Conservation (phyloP, 495 filamentous ascomycete species). For the Aspergillus baeticus region DNA sequence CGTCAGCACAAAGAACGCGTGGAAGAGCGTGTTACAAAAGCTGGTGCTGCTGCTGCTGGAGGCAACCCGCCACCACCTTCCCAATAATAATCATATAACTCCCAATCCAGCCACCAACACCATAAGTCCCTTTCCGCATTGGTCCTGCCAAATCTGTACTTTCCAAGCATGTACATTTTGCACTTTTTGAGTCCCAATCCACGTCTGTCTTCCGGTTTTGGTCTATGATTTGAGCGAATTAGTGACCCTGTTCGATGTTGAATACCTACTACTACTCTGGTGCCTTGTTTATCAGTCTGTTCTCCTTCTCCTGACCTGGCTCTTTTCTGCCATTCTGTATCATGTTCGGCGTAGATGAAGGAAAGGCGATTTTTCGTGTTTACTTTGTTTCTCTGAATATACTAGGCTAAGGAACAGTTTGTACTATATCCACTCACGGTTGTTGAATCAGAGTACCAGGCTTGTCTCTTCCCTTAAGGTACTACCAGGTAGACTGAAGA, state of each 20-base stretch:
- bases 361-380: neutral
- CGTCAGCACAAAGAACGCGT: slow-evolving; percentile 73
- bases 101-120: neutral
- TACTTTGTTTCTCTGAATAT: too few relatives aligned
- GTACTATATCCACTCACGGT: too few relatives aligned
- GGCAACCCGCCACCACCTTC: slow-evolving; percentile 12
- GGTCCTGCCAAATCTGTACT: neutral
- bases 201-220: slow-evolving; percentile 1
- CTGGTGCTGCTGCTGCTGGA: slow-evolving; percentile 8
- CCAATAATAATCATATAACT: neutral
- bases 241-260: slow-evolving; percentile 10
- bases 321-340: neutral
- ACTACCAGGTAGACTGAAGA: too few relatives aligned
- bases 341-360: slow-evolving; percentile 15
- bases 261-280: slow-evolving; percentile 18
- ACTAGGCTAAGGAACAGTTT: too few relatives aligned
- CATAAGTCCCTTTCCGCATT: neutral
- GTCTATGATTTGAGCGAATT: slow-evolving; percentile 24
- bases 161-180: neutral
- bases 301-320: too few relatives aligned
- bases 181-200: neutral
- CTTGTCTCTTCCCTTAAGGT: too few relatives aligned
- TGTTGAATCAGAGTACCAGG: too few relatives aligned
- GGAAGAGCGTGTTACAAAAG: slow-evolving; percentile 46
- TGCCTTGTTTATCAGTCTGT: slow-evolving; percentile 2